These are phyloP conservation scores for Polyporus tsugae DNA, from an alignment of 1,284 basidiomycete species.

Conservation along the genomic window DNA sequence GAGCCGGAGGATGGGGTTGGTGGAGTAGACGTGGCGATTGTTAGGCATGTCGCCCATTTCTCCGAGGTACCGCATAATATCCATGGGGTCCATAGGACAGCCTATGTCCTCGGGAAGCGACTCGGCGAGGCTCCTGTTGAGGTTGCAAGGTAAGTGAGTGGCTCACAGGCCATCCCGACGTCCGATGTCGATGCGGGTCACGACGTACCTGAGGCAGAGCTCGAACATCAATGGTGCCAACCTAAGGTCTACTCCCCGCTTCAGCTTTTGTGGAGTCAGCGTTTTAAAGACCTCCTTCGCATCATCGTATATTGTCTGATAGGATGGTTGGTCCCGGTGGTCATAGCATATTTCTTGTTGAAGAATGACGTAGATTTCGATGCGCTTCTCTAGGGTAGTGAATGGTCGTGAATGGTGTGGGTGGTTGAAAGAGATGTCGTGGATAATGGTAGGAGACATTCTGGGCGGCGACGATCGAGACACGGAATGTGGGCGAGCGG, in stretches of 20 bases:
- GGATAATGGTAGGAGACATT: neutral
- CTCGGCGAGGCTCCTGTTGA: neutral
- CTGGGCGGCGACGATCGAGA: neutral
- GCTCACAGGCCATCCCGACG: neutral
- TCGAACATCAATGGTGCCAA: neutral
- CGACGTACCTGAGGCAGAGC: neutral
- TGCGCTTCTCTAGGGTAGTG: neutral
- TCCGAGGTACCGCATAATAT: neutral
- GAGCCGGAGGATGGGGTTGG: neutral
- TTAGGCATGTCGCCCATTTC: neutral
- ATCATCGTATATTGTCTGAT: neutral
- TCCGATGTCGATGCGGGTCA: neutral
- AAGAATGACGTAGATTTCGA: neutral
- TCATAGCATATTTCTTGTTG: conserved; percentile 10
- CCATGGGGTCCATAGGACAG: neutral
- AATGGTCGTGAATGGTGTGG: neutral
- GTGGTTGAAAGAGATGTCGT: conserved; percentile 1
- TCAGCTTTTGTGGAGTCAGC: neutral
- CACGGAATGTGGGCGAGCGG: too few species aligned
- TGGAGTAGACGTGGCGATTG: neutral
- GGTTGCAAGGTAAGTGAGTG: neutral
- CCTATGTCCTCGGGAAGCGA: neutral
- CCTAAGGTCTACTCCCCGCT: neutral
- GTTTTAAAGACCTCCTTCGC: neutral
- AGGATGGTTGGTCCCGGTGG: conserved; percentile 1